phyloP scores from a whole-genome alignment of 805 yeast species.

The Hanseniaspora vineae region DNA sequence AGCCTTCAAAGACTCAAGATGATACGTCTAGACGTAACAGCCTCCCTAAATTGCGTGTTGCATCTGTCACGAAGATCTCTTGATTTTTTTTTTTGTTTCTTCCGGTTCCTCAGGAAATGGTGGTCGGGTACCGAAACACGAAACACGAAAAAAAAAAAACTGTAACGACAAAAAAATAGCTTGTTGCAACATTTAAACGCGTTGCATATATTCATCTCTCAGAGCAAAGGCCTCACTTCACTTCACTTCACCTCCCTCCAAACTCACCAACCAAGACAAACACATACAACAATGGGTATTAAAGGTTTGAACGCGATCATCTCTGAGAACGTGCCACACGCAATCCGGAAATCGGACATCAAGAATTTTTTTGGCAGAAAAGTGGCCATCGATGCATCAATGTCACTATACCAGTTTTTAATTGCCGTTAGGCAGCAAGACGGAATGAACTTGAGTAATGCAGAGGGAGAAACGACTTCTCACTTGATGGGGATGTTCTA shows the following conservation, averaged over 20 bases:
- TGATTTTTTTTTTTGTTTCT: no score
- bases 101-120: no score
- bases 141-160: background rate
- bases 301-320: constrained; percentile 78
- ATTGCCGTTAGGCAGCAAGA: constrained; percentile 95
- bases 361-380: constrained; percentile 84
- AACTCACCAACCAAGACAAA: no score
- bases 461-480: constrained; percentile 83
- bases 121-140: no score
- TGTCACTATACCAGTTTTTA: constrained; percentile 91
- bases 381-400: constrained; percentile 93
- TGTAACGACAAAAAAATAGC: background rate
- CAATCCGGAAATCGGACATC: constrained; percentile 67
- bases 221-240: no score
- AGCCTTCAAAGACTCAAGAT: no score
- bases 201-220: no score
- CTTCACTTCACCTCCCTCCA: no score
- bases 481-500: constrained; percentile 96
- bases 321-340: constrained; percentile 78
- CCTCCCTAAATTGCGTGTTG: no score
- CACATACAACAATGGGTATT: constrained; percentile 31
- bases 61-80: no score
- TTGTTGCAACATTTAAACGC: background rate
- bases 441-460: constrained; percentile 84
- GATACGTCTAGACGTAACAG: no score